Conservation (phyloP, 1,284 basidiomycete genomes). For the Leccinum pachyderme region DNA sequence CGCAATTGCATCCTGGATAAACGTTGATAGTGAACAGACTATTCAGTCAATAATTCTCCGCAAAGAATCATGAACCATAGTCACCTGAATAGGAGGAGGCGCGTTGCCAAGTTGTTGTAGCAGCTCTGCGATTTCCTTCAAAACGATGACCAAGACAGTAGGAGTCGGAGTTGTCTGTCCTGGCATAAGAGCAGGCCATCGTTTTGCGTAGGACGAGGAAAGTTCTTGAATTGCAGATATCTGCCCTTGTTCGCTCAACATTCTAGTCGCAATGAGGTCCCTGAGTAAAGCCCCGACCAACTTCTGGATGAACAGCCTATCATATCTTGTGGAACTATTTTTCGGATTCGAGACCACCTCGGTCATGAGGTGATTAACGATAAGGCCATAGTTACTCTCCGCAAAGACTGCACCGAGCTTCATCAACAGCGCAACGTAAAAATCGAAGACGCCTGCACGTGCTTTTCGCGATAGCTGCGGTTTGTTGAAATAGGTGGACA, state of each 20-base stretch:
- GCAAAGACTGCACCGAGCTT: slow-evolving; percentile 78
- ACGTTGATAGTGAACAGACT: slow-evolving; percentile 4
- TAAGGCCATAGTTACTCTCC: slow-evolving; percentile 79
- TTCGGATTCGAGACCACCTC: slow-evolving; percentile 69
- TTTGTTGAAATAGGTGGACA: slow-evolving; percentile 83
- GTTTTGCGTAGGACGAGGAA: slow-evolving; percentile 76
- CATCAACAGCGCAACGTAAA: slow-evolving; percentile 79
- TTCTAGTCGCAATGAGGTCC: slow-evolving; percentile 83
- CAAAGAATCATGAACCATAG: slow-evolving; percentile 10
- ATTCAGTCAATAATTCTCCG: neutral
- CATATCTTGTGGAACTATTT: slow-evolving; percentile 63
- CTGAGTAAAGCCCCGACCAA: slow-evolving; percentile 78
- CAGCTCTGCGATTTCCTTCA: slow-evolving; percentile 84
- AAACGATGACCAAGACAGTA: slow-evolving; percentile 70
- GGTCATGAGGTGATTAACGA: slow-evolving; percentile 76
- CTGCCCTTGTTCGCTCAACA: slow-evolving; percentile 92
- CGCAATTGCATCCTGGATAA: slow-evolving; percentile 70
- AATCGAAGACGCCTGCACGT: slow-evolving; percentile 85
- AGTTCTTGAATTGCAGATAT: slow-evolving; percentile 89
- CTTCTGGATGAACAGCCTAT: slow-evolving; percentile 71
- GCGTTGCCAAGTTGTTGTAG: slow-evolving; percentile 91
- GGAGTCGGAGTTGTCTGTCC: slow-evolving; percentile 75
- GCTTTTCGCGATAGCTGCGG: slow-evolving; percentile 64
- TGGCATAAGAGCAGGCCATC: slow-evolving; percentile 92
- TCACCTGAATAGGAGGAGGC: slow-evolving; percentile 80